Conservation (phyloP, 345 rosid species). For the Anastatica hierochuntica region DNA sequence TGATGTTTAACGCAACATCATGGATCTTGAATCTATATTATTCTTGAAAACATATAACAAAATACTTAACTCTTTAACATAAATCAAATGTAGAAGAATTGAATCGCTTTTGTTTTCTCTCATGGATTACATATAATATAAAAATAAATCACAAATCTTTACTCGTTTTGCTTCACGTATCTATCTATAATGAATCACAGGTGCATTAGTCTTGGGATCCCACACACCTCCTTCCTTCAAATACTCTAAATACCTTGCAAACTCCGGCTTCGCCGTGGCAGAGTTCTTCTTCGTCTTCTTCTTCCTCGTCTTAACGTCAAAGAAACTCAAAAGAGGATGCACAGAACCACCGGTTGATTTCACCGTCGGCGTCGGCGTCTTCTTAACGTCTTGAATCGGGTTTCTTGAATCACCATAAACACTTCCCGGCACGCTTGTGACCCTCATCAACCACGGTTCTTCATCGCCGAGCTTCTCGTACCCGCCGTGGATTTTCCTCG, state of each 20-base stretch:
- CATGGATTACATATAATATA: neutral
- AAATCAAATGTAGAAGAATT: too few relatives aligned
- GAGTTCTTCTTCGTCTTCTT: constrained; percentile 37
- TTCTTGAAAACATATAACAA: too few relatives aligned
- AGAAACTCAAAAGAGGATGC: constrained; percentile 61
- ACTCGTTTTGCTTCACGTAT: neutral
- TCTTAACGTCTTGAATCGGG: constrained; percentile 8
- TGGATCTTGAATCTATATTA: too few relatives aligned
- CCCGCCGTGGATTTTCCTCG: constrained; percentile 30
- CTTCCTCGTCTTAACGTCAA: constrained; percentile 27
- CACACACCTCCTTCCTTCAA: constrained; percentile 69
- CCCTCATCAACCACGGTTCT: constrained; percentile 28
- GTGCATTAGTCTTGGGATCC: constrained; percentile 42
- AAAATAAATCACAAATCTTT: neutral
- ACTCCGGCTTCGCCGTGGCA: constrained; percentile 56
- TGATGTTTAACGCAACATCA: too few relatives aligned
- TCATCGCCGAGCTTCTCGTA: constrained; percentile 45
- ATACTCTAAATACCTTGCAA: constrained; percentile 63
- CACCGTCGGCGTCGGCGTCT: neutral
- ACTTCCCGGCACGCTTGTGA: constrained; percentile 36
- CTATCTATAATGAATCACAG: constrained; percentile 47
- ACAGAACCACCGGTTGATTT: constrained; percentile 32
- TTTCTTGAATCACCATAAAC: constrained; percentile 20
- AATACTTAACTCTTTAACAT: too few relatives aligned
- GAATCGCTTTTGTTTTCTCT: neutral